Evolutionary conservation across 2,329 filamentous ascomycete species (phyloP).

Genomic region (Fusarium sp.): DNA sequence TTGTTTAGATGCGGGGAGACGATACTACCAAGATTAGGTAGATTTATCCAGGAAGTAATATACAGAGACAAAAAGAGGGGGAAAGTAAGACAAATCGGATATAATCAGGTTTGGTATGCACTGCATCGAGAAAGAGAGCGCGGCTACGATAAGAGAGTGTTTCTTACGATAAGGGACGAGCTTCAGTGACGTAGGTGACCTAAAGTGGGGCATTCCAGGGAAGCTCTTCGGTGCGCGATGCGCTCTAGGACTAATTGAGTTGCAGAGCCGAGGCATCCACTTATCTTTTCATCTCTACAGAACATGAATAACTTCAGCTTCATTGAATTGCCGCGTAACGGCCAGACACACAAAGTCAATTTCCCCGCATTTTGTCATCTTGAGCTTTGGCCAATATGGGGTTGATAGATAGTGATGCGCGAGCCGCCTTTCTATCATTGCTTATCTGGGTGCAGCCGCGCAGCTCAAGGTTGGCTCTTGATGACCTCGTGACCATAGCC

Average conservation of each 20-base stretch:
- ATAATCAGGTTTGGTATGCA: constrained; percentile 15
- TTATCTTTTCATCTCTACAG: background rate
- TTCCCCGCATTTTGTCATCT: constrained; percentile 25
- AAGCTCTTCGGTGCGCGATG: constrained; percentile 36
- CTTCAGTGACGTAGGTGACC: constrained; percentile 43
- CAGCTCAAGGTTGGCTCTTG: background rate
- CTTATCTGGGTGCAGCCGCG: background rate
- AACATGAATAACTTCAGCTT: constrained; percentile 14
- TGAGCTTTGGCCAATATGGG: constrained; percentile 28
- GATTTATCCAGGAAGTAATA: too few species aligned
- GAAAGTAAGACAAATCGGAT: constrained; percentile 11
- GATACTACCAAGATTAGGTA: background rate
- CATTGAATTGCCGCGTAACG: constrained; percentile 22
- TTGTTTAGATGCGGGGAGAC: background rate
- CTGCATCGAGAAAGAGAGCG: constrained; percentile 22
- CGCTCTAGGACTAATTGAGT: constrained; percentile 12
- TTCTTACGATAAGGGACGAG: constrained; percentile 40
- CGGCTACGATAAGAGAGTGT: constrained; percentile 45
- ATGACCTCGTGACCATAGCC: constrained; percentile 32
- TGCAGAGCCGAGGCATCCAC: constrained; percentile 12
- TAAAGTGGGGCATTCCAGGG: constrained; percentile 19
- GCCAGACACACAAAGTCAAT: background rate
- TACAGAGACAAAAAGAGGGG: too few species aligned
- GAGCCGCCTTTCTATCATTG: background rate
- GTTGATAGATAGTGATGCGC: background rate